phyloP scores from a whole-genome alignment of 441 rosid species.

The Euphorbia corollata region DNA sequence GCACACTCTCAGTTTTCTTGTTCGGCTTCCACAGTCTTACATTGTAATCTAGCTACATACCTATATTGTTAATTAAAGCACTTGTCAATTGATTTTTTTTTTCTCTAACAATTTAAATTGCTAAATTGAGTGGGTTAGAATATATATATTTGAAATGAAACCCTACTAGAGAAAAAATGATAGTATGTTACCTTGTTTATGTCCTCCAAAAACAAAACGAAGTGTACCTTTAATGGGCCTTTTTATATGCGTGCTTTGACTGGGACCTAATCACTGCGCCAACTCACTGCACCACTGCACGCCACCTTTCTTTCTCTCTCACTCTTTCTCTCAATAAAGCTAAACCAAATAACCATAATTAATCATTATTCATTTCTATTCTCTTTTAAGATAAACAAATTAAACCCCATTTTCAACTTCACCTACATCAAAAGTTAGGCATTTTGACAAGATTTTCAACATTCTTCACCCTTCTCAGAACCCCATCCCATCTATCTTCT shows the following conservation, averaged over 20 bases:
- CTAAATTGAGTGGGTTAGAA: no score
- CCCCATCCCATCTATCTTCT: background rate
- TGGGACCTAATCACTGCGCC: conserved; percentile 23
- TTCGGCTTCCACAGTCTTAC: no score
- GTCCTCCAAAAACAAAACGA: background rate
- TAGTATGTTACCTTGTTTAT: background rate
- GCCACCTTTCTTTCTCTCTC: conserved; percentile 9
- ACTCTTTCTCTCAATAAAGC: conserved; percentile 6
- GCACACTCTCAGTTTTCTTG: no score
- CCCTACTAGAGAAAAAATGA: no score
- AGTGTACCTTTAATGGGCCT: background rate
- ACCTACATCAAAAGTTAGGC: background rate
- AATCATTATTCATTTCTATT: conserved; percentile 2
- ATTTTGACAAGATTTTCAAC: conserved; percentile 19
- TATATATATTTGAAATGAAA: no score
- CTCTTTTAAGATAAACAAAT: background rate
- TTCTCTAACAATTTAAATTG: no score
- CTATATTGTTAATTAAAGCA: no score
- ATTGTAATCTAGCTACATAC: no score
- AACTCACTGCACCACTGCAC: conserved; percentile 18
- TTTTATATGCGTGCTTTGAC: conserved; percentile 24
- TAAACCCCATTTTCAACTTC: background rate
- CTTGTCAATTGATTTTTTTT: no score
- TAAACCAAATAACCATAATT: background rate
- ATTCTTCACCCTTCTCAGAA: conserved; percentile 11